Percentiles rank a stretch among this genome's conserved stretches.
These are phyloP conservation scores for Penicillium frequentans DNA, from an alignment of 2,329 filamentous ascomycete species.

Conservation along the genomic window DNA sequence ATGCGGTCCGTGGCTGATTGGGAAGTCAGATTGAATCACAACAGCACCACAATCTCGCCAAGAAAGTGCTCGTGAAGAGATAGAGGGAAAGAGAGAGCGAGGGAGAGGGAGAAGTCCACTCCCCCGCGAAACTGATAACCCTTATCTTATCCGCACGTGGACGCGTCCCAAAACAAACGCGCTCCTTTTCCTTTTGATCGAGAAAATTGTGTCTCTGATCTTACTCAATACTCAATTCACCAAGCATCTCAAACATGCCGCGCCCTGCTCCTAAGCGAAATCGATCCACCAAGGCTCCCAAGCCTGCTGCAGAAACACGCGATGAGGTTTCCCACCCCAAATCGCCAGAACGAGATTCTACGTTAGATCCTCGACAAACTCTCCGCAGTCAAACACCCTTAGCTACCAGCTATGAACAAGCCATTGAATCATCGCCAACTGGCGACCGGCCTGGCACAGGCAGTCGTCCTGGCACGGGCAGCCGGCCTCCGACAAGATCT, in stretches of 20 bases:
- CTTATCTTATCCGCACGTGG: conserved; percentile 10
- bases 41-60: neutral
- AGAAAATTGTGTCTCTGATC: neutral
- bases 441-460: conserved; percentile 33
- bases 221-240: neutral
- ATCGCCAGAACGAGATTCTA: conserved; percentile 18
- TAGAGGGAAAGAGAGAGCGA: neutral
- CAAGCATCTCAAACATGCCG: conserved; percentile 14
- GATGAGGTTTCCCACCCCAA: conserved; percentile 10
- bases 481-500: conserved; percentile 37
- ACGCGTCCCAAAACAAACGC: conserved; percentile 17
- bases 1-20: neutral
- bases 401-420: conserved; percentile 31
- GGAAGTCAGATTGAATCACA: neutral
- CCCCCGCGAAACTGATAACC: neutral
- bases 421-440: conserved; percentile 36
- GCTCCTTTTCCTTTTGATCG: conserved; percentile 3
- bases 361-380: conserved; percentile 19
- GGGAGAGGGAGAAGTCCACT: neutral
- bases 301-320: conserved; percentile 4
- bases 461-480: conserved; percentile 35
- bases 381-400: conserved; percentile 33
- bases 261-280: conserved; percentile 25
- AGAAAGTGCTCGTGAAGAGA: neutral
- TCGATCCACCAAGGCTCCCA: conserved; percentile 11